phyloP scores from a whole-genome alignment of 2,329 filamentous ascomycete species.

The Fusarium coffeatum region DNA sequence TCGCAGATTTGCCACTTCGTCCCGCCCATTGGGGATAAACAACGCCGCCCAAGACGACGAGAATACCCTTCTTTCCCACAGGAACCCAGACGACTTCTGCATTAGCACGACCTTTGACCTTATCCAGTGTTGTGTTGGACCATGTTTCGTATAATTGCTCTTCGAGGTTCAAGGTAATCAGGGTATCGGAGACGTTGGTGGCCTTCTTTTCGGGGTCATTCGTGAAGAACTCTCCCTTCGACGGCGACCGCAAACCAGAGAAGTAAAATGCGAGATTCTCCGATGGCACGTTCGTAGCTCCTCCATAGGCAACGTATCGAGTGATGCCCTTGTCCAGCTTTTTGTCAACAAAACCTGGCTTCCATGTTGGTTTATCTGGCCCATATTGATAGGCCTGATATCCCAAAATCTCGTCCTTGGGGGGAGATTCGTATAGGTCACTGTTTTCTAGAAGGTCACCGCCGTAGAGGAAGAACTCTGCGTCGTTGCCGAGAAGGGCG shows the following conservation, averaged over 20 bases:
- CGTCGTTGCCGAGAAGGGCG: slow-evolving; percentile 72
- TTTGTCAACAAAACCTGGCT: slow-evolving; percentile 55
- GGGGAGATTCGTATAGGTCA: slow-evolving; percentile 53
- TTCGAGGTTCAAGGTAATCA: slow-evolving; percentile 72
- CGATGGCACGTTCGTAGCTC: slow-evolving; percentile 71
- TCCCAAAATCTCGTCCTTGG: slow-evolving; percentile 56
- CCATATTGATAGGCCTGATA: slow-evolving; percentile 68
- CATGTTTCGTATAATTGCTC: slow-evolving; percentile 63
- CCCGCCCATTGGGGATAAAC: slow-evolving; percentile 65
- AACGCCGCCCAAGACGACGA: slow-evolving; percentile 82
- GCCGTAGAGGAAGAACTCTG: slow-evolving; percentile 73
- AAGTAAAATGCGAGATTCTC: slow-evolving; percentile 80
- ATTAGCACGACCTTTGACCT: slow-evolving; percentile 67
- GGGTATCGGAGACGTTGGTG: slow-evolving; percentile 61
- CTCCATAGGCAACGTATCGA: slow-evolving; percentile 73
- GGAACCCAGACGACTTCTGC: slow-evolving; percentile 80
- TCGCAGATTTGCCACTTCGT: slow-evolving; percentile 41
- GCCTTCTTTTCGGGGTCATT: slow-evolving; percentile 53
- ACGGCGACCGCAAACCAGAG: slow-evolving; percentile 67
- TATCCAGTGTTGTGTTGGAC: slow-evolving; percentile 64
- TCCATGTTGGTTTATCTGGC: slow-evolving; percentile 55
- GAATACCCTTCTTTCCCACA: slow-evolving; percentile 78
- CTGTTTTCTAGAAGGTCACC: slow-evolving; percentile 59
- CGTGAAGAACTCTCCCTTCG: slow-evolving; percentile 62
- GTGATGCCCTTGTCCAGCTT: slow-evolving; percentile 62